These are phyloP conservation scores for Aspergillus olivimuriae DNA, from an alignment of 495 filamentous ascomycete species.

Conservation along the genomic window DNA sequence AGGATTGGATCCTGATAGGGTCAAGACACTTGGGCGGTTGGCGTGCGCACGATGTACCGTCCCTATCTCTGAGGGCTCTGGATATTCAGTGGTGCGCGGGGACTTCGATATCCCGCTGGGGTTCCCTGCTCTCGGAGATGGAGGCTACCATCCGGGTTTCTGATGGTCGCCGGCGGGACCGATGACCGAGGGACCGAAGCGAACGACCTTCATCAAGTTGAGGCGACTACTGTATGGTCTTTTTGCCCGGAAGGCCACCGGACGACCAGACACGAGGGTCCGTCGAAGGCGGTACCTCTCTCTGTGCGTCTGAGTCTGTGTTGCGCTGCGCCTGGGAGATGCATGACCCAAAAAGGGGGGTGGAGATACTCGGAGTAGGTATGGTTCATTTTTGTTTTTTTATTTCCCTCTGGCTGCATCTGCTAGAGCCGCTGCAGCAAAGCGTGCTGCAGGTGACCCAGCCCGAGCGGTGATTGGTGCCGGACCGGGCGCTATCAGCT, in stretches of 20 bases:
- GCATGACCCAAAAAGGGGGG: background rate
- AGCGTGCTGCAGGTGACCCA: slow-evolving; percentile 18
- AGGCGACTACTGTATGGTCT: slow-evolving; percentile 16
- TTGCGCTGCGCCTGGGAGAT: background rate
- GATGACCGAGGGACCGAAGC: no score
- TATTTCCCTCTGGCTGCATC: slow-evolving; percentile 8
- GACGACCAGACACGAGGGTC: no score
- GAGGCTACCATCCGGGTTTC: no score
- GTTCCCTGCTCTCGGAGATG: no score
- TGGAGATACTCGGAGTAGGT: no score
- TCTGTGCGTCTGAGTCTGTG: background rate
- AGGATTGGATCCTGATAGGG: no score
- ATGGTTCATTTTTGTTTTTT: slow-evolving; percentile 4
- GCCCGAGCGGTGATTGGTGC: slow-evolving; percentile 15
- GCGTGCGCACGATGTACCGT: no score
- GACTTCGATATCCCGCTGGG: slow-evolving; percentile 1
- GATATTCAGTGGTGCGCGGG: background rate
- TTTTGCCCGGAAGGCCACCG: no score
- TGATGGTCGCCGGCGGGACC: no score
- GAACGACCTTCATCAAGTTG: slow-evolving; percentile 7
- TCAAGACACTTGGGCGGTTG: no score
- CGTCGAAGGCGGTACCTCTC: no score
- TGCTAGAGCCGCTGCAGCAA: slow-evolving; percentile 15
- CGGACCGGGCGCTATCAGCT: slow-evolving; percentile 22
- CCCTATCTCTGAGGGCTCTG: no score